Percentiles rank a stretch among this genome's conserved stretches.
Evolutionary conservation across 768 basidiomycete species (phyloP).

Genomic region (Gautieria morchelliformis): DNA sequence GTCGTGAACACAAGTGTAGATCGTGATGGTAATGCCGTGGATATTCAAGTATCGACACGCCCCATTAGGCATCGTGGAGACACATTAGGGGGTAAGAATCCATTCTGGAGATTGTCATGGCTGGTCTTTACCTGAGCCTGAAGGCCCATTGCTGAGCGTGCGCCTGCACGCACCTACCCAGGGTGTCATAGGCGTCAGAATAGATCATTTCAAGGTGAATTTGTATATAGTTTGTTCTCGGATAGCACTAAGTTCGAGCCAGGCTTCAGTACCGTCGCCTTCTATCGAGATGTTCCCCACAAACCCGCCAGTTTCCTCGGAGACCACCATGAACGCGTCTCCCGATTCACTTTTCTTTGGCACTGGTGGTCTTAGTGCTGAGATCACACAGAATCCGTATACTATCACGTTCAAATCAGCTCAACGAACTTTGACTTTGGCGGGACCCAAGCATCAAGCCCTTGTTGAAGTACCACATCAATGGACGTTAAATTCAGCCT

Average conservation of each 20-base stretch:
- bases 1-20: slow-evolving; percentile 40
- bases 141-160: slow-evolving; percentile 22
- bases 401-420: slow-evolving; percentile 36
- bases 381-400: slow-evolving; percentile 51
- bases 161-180: slow-evolving; percentile 19
- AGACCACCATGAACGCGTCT: background rate
- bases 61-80: slow-evolving; percentile 18
- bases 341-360: slow-evolving; percentile 29
- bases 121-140: slow-evolving; percentile 19
- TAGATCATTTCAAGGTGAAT: slow-evolving; percentile 13
- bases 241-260: background rate
- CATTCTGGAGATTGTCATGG: background rate
- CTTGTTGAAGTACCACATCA: slow-evolving; percentile 20
- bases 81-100: slow-evolving; percentile 1
- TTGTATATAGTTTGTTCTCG: background rate
- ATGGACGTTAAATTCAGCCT: slow-evolving; percentile 16
- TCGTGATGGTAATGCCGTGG: slow-evolving; percentile 37
- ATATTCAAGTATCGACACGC: slow-evolving; percentile 51
- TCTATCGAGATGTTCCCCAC: slow-evolving; percentile 56
- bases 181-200: slow-evolving; percentile 21
- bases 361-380: slow-evolving; percentile 42
- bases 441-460: slow-evolving; percentile 11
- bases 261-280: slow-evolving; percentile 28
- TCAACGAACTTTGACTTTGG: slow-evolving; percentile 10
- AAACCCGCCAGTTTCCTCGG: slow-evolving; percentile 32